phyloP scores from a whole-genome alignment of 805 yeast species.

The Kazachstania psychrophila region DNA sequence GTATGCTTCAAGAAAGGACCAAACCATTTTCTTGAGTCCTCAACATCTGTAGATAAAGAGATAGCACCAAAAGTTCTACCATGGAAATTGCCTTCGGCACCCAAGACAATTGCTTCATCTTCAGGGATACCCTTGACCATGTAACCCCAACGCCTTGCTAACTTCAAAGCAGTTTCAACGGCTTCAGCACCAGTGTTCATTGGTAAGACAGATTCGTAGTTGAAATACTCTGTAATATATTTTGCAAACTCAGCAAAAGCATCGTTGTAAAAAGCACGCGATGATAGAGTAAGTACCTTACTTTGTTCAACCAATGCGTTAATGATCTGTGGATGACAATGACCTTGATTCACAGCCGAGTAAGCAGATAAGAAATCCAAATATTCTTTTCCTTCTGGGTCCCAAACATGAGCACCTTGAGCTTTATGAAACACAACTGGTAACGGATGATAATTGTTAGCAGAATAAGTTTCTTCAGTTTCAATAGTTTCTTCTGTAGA shows the following conservation, averaged over 20 bases:
- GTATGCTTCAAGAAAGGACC: conserved; percentile 84
- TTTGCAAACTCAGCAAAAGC: conserved; percentile 81
- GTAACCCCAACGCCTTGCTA: conserved; percentile 98
- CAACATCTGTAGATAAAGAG: conserved; percentile 85
- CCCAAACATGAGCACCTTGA: conserved; percentile 91
- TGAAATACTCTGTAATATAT: conserved; percentile 78
- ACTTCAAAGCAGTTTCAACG: conserved; percentile 86
- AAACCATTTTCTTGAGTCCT: conserved; percentile 78
- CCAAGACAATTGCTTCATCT: conserved; percentile 76
- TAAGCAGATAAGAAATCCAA: conserved; percentile 89
- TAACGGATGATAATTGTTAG: conserved; percentile 93
- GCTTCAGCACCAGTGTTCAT: conserved; percentile 99
- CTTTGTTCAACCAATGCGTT: conserved; percentile 84
- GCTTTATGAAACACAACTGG: conserved; percentile 91
- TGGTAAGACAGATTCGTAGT: conserved; percentile 88
- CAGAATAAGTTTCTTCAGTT: conserved; percentile 74
- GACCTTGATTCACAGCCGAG: conserved; percentile 97
- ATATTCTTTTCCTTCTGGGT: conserved; percentile 92
- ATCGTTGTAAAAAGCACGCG: conserved; percentile 88
- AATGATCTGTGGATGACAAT: conserved; percentile 90
- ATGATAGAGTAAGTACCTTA: conserved; percentile 68
- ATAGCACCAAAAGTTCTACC: conserved; percentile 93
- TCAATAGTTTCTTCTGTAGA: conserved; percentile 51
- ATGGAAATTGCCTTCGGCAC: conserved; percentile 88
- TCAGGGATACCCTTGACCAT: conserved; percentile 72